Percentiles rank a stretch among this genome's conserved stretches.
These are phyloP conservation scores for Candida nonsorbophila DNA, from an alignment of 805 yeast genomes.

Conservation along the genomic window DNA sequence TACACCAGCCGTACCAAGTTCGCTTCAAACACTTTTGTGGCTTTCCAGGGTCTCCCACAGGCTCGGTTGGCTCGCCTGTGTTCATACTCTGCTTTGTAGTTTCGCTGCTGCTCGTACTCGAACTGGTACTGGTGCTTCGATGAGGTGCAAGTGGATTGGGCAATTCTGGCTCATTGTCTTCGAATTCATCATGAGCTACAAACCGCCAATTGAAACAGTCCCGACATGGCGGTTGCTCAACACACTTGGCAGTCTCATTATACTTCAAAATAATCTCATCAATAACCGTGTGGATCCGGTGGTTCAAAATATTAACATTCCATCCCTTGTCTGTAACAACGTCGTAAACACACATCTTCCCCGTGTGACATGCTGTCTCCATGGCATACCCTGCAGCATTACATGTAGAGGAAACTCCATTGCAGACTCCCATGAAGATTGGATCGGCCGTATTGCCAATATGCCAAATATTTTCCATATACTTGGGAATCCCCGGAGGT, in stretches of 20 bases:
- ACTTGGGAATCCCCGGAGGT: constrained; percentile 83
- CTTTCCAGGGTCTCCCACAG: constrained; percentile 24
- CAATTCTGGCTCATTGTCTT: constrained; percentile 29
- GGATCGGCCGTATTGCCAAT: constrained; percentile 98
- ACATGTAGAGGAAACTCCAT: constrained; percentile 87
- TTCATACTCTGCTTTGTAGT: constrained; percentile 1
- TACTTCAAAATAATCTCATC: constrained; percentile 70
- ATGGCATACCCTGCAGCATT: constrained; percentile 92
- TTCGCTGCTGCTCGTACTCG: constrained; percentile 1
- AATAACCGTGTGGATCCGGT: constrained; percentile 85
- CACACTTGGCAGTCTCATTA: constrained; percentile 73
- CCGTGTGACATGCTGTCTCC: constrained; percentile 95
- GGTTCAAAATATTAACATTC: constrained; percentile 84
- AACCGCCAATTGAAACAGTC: constrained; percentile 91
- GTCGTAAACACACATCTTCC: constrained; percentile 82
- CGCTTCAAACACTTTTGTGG: constrained; percentile 43
- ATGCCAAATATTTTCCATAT: constrained; percentile 86
- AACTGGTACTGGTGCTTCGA: constrained; percentile 3
- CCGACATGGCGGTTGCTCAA: constrained; percentile 72
- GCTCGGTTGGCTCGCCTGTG: constrained; percentile 8
- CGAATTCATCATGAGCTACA: constrained; percentile 44
- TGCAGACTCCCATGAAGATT: constrained; percentile 92
- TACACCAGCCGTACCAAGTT: constrained; percentile 67
- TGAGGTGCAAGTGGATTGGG: constrained; percentile 33
- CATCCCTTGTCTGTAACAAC: constrained; percentile 86